Evolutionary conservation across 129 eudicot genomes (phyloP).

Genomic region (Flaveria linearis): DNA sequence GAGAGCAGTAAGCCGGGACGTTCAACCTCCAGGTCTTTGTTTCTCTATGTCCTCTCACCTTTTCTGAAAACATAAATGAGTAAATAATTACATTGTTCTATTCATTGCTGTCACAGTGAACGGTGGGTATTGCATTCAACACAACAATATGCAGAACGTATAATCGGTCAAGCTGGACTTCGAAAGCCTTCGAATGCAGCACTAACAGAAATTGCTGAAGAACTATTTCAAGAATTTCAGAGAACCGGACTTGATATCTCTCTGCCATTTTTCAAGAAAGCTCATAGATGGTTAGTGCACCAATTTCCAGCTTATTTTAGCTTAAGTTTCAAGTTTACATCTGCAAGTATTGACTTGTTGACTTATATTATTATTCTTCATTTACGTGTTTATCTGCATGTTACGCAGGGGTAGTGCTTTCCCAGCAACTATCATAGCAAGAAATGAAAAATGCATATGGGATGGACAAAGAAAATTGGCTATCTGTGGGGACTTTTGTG

Average conservation of each 20-base stretch:
- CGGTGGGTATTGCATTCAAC: constrained; percentile 94
- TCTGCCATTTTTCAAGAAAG: constrained; percentile 76
- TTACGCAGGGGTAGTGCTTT: constrained; percentile 88
- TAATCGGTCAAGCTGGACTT: constrained; percentile 71
- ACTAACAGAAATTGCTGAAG: constrained; percentile 65
- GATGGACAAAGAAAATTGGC: constrained; percentile 61
- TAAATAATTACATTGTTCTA: background rate
- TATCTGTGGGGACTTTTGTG: constrained; percentile 94
- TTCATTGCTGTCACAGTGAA: constrained; percentile 50
- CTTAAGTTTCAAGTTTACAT: constrained; percentile 7
- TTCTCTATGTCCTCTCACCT: background rate
- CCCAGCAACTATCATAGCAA: constrained; percentile 69
- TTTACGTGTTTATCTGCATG: background rate
- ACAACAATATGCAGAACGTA: constrained; percentile 60
- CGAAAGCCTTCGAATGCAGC: constrained; percentile 68
- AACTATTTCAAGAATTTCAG: constrained; percentile 69
- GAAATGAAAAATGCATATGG: constrained; percentile 89
- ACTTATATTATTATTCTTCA: background rate
- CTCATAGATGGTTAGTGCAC: constrained; percentile 84
- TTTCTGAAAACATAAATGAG: background rate
- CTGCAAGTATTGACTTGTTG: background rate
- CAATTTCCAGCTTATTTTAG: background rate
- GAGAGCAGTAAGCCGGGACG: constrained; percentile 98
- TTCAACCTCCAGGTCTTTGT: constrained; percentile 55
- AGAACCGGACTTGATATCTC: constrained; percentile 61